These are phyloP conservation scores for Ascochyta pisi DNA, from an alignment of 2,329 filamentous ascomycete species.

Conservation along the genomic window DNA sequence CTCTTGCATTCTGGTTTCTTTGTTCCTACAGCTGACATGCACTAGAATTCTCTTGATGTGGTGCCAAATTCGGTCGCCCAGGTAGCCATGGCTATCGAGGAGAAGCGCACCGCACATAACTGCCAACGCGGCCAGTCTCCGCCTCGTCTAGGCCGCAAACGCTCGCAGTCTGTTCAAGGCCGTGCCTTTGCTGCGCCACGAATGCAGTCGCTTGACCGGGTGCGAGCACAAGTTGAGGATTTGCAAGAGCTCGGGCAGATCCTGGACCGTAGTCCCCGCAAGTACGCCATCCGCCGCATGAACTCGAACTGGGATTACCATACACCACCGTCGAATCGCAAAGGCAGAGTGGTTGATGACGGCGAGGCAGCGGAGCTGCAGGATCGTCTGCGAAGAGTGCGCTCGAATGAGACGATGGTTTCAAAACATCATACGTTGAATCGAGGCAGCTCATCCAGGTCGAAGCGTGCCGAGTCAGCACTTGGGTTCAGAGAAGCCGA, in stretches of 20 bases:
- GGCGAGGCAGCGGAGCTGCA: conserved; percentile 41
- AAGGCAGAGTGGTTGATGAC: conserved; percentile 40
- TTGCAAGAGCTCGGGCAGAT: conserved; percentile 51
- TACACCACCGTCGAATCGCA: conserved; percentile 45
- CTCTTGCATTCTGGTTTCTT: not conserved
- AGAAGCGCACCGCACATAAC: conserved; percentile 50
- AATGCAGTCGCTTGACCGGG: conserved; percentile 58
- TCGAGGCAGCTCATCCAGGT: conserved; percentile 30
- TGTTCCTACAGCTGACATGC: conserved; percentile 15
- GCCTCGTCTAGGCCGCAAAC: conserved; percentile 40
- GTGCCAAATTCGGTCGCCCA: conserved; percentile 63
- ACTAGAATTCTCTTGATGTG: conserved; percentile 61
- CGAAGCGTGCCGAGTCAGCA: conserved; percentile 31
- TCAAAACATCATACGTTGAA: conserved; percentile 30
- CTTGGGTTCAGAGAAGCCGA: conserved; percentile 49
- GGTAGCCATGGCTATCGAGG: conserved; percentile 62
- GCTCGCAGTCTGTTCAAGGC: conserved; percentile 55
- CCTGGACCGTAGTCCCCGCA: conserved; percentile 55
- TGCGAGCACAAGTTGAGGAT: conserved; percentile 52
- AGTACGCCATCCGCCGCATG: conserved; percentile 39
- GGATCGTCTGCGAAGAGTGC: conserved; percentile 36
- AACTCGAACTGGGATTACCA: conserved; percentile 43
- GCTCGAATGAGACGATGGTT: conserved; percentile 42
- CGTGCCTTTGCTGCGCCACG: conserved; percentile 61
- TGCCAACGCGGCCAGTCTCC: conserved; percentile 32